Percentiles rank a stretch among this genome's conserved stretches.
These are phyloP conservation scores for Melocanna baccifera DNA, from an alignment of 176 grass and related monocot species.

Conservation along the genomic window DNA sequence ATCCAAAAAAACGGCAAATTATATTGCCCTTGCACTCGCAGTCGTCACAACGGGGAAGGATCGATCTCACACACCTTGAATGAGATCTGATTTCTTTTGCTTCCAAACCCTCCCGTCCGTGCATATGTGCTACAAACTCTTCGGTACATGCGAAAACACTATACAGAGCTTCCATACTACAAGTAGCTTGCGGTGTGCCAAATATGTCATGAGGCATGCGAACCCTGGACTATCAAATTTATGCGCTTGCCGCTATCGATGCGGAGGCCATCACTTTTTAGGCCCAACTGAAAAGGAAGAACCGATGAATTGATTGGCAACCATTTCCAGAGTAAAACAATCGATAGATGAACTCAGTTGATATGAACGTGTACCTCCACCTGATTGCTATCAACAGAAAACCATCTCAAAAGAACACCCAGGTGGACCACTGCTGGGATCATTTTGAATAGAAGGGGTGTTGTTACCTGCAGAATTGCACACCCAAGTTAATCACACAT, in stretches of 20 bases:
- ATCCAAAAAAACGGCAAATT: constrained; percentile 19
- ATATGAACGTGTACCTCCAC: constrained; percentile 76
- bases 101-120: background rate
- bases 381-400: constrained; percentile 82
- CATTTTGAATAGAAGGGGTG: constrained; percentile 95
- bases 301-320: constrained; percentile 47
- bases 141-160: constrained; percentile 35
- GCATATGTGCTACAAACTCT: constrained; percentile 38
- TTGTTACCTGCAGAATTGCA: constrained; percentile 70
- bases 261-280: constrained; percentile 69
- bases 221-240: constrained; percentile 75
- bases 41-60: constrained; percentile 9
- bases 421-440: constrained; percentile 94
- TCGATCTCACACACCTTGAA: constrained; percentile 2
- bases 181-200: constrained; percentile 42
- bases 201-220: constrained; percentile 82
- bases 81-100: constrained; percentile 26
- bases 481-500: constrained; percentile 3
- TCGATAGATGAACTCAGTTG: constrained; percentile 38
- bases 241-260: constrained; percentile 84
- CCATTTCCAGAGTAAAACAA: constrained; percentile 39
- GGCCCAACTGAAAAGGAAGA: constrained; percentile 73
- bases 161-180: constrained; percentile 45
- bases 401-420: constrained; percentile 93
- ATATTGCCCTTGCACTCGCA: constrained; percentile 15